phyloP scores from a whole-genome alignment of 441 rosid genomes.

The Flueggea neowawraea region DNA sequence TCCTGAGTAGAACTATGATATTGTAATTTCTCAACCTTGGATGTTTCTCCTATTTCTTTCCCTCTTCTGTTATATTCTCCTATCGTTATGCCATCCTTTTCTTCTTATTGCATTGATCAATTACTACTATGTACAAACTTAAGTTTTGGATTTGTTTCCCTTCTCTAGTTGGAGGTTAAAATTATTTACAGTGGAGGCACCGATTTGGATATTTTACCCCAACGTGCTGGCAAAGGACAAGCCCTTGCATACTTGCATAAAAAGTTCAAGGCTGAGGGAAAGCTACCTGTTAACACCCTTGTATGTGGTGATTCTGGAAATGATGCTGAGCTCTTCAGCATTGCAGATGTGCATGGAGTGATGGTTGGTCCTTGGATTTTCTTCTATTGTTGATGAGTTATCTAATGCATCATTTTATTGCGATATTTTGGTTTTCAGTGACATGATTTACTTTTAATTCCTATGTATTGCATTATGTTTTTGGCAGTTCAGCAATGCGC shows the following conservation, averaged over 20 bases:
- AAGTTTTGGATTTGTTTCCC: too few relatives aligned
- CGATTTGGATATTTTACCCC: slow-evolving; percentile 93
- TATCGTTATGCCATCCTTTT: neutral
- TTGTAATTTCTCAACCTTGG: too few relatives aligned
- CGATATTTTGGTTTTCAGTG: too few relatives aligned
- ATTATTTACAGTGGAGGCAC: slow-evolving; percentile 95
- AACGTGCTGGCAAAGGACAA: slow-evolving; percentile 99
- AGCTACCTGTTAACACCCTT: slow-evolving; percentile 68
- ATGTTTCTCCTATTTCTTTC: too few relatives aligned
- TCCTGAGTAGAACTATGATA: slow-evolving; percentile 4
- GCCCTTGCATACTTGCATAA: slow-evolving; percentile 83
- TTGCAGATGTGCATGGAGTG: slow-evolving; percentile 81
- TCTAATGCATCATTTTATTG: too few relatives aligned
- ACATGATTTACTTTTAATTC: neutral
- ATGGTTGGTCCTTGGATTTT: slow-evolving; percentile 50
- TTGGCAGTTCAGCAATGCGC: slow-evolving; percentile 86
- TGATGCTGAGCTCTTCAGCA: slow-evolving; percentile 87
- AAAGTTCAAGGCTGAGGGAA: slow-evolving; percentile 71
- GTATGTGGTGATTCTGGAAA: slow-evolving; percentile 98
- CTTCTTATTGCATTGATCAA: neutral
- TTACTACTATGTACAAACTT: slow-evolving; percentile 1
- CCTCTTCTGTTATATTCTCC: neutral
- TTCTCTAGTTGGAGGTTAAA: slow-evolving; percentile 89
- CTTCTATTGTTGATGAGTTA: slow-evolving; percentile 3
- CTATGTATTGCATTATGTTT: neutral